Percentiles rank a stretch among this genome's conserved stretches.
These are phyloP conservation scores for Komagataella pastoris DNA, from an alignment of 805 yeast genomes.

Conservation along the genomic window DNA sequence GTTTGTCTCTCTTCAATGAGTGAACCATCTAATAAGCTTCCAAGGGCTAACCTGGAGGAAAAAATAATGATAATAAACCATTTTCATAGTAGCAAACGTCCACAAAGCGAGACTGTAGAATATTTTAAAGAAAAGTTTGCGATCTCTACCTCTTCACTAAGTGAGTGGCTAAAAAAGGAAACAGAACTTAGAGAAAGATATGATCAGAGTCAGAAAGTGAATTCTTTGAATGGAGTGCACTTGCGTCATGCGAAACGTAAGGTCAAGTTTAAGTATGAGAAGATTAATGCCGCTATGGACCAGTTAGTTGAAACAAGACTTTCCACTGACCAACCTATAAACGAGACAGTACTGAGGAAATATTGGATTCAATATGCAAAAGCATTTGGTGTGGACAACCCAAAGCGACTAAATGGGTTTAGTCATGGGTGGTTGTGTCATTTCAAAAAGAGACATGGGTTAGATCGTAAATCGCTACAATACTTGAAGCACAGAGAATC, in stretches of 20 bases:
- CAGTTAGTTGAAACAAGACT: conserved; percentile 30
- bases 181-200: conserved; percentile 31
- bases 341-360: conserved; percentile 40
- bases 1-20: neutral
- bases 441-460: conserved; percentile 45
- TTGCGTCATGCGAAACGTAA: conserved; percentile 25
- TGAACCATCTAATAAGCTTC: conserved; percentile 10
- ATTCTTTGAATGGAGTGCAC: conserved; percentile 9
- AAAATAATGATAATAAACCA: conserved; percentile 41
- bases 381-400: conserved; percentile 44
- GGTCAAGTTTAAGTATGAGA: conserved; percentile 39
- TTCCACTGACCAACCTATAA: conserved; percentile 30
- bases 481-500: conserved; percentile 10
- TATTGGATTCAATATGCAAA: conserved; percentile 45
- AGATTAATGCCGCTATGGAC: conserved; percentile 49
- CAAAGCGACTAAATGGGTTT: conserved; percentile 38
- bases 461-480: conserved; percentile 17
- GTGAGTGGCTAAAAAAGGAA: conserved; percentile 50
- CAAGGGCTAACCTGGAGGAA: conserved; percentile 47
- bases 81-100: conserved; percentile 30
- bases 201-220: conserved; percentile 17
- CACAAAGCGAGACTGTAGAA: conserved; percentile 48
- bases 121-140: conserved; percentile 33
- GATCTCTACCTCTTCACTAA: conserved; percentile 45
- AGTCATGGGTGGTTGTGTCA: conserved; percentile 54